phyloP scores from a whole-genome alignment of 2,329 filamentous ascomycete genomes.

The Mycosphaerella sp. region DNA sequence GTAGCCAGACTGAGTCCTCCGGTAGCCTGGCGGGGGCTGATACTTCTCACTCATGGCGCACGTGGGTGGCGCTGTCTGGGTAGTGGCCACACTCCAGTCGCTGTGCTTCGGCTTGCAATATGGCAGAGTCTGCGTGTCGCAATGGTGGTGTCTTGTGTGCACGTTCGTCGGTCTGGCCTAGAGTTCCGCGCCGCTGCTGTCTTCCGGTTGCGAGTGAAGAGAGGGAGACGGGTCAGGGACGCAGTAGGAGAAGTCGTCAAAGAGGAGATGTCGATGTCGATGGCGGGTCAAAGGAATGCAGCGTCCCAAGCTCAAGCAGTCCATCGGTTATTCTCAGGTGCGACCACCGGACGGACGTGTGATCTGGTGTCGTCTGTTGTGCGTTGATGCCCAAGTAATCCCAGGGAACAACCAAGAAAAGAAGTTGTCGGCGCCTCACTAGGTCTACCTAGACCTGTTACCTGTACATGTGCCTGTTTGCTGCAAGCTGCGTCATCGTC shows the following conservation, averaged over 20 bases:
- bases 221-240: constrained; percentile 13
- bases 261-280: neutral
- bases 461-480: too few relatives aligned
- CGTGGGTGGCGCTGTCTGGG: constrained; percentile 13
- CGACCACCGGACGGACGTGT: neutral
- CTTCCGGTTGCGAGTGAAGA: neutral
- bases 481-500: too few relatives aligned
- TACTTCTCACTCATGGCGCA: constrained; percentile 17
- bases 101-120: too few relatives aligned
- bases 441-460: too few relatives aligned
- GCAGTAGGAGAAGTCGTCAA: constrained; percentile 26
- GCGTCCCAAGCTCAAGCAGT: too few relatives aligned
- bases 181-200: neutral
- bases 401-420: too few relatives aligned
- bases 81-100: neutral
- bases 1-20: constrained; percentile 15
- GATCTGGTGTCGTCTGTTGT: neutral
- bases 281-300: too few relatives aligned
- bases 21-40: constrained; percentile 17
- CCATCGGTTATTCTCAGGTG: too few relatives aligned
- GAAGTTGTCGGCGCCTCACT: too few relatives aligned
- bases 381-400: neutral
- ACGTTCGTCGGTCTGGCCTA: constrained; percentile 7
- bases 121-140: neutral
- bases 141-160: constrained; percentile 3